Evolutionary conservation across 2,329 filamentous ascomycete species (phyloP).

Genomic region (Aspergillus candidus): DNA sequence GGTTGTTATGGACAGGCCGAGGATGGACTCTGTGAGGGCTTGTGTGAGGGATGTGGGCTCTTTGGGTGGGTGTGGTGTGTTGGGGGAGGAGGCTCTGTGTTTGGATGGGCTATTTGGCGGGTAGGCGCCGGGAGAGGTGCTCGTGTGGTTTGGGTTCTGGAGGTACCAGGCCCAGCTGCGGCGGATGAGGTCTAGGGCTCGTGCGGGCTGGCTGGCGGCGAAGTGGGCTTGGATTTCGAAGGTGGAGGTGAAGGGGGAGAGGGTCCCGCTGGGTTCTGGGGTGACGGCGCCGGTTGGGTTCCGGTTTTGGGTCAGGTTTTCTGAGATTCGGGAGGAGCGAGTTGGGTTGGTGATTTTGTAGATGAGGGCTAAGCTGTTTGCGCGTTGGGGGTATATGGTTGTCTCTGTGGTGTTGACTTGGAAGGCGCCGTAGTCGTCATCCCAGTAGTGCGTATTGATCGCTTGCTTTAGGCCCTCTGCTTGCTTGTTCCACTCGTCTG

Average conservation of each 20-base stretch:
- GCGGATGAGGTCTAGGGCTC: constrained; percentile 53
- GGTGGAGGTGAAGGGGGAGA: constrained; percentile 54
- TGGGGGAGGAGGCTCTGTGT: constrained; percentile 51
- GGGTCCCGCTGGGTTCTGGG: constrained; percentile 53
- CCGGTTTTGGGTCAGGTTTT: constrained; percentile 48
- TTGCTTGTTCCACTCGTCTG: constrained; percentile 35
- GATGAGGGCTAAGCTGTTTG: constrained; percentile 51
- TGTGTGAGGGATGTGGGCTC: constrained; percentile 41
- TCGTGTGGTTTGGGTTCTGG: constrained; percentile 52
- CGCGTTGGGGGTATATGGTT: constrained; percentile 54
- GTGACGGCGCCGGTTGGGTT: constrained; percentile 49
- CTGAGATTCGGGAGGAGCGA: constrained; percentile 38
- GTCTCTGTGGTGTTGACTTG: constrained; percentile 48
- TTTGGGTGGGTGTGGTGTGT: constrained; percentile 40
- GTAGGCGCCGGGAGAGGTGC: constrained; percentile 56
- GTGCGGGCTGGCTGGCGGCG: constrained; percentile 40
- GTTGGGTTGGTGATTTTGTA: constrained; percentile 41
- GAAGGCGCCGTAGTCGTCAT: constrained; percentile 46
- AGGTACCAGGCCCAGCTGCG: constrained; percentile 57
- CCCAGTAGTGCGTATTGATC: constrained; percentile 47
- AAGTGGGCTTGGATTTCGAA: constrained; percentile 57
- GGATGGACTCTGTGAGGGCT: constrained; percentile 40
- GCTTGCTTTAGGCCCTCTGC: constrained; percentile 37
- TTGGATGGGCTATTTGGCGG: constrained; percentile 51
- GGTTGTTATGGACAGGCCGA: constrained; percentile 39